These are phyloP conservation scores for Sicyos baderoa DNA, from an alignment of 306 rosid species.

Conservation along the genomic window DNA sequence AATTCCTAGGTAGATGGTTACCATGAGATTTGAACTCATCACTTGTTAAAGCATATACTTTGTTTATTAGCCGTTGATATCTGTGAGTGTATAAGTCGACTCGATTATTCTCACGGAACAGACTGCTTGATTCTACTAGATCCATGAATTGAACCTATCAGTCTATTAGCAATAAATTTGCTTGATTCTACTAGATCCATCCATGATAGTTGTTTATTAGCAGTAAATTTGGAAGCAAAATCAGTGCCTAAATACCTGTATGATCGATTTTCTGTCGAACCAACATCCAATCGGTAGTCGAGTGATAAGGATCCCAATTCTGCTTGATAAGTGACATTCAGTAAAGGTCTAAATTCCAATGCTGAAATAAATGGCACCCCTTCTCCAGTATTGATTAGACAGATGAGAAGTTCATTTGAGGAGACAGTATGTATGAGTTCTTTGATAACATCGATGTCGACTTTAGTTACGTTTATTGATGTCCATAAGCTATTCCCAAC, in stretches of 20 bases:
- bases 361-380: conserved; percentile 38
- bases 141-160: too few species aligned
- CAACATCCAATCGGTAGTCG: background rate
- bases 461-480: background rate
- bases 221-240: background rate
- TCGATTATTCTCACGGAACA: too few species aligned
- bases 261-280: background rate
- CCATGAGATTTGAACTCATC: too few species aligned
- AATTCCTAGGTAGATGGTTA: too few species aligned
- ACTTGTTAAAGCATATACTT: conserved; percentile 16
- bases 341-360: conserved; percentile 31
- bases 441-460: background rate
- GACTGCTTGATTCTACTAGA: too few species aligned
- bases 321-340: conserved; percentile 11
- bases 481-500: conserved; percentile 27
- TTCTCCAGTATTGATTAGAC: conserved; percentile 28
- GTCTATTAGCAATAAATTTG: too few species aligned
- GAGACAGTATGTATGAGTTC: conserved; percentile 29
- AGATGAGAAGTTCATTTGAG: conserved; percentile 24
- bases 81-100: too few species aligned
- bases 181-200: too few species aligned
- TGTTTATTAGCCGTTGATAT: background rate
- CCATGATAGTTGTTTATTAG: too few species aligned
- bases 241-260: conserved; percentile 22
- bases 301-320: conserved; percentile 1